A percentile compares a stretch with the other conserved stretches of the same genome.
phyloP scores from a whole-genome alignment of 2,329 filamentous ascomycete genomes.

The Ilyonectria robusta region DNA sequence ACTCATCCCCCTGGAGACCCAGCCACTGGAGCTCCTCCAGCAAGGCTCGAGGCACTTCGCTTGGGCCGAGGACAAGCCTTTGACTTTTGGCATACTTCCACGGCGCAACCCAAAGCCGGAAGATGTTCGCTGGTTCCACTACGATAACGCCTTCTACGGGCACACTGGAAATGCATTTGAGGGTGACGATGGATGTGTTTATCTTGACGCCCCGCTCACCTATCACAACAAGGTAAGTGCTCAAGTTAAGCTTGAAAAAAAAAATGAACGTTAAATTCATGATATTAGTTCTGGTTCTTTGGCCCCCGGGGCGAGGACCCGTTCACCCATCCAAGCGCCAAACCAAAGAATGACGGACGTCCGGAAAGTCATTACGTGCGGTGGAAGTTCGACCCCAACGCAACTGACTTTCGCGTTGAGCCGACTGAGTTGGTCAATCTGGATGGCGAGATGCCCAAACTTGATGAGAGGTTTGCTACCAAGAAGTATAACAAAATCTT shows the following conservation, averaged over 20 bases:
- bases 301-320: slow-evolving; percentile 4
- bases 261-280: neutral
- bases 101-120: slow-evolving; percentile 10
- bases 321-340: slow-evolving; percentile 3
- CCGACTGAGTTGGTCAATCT: slow-evolving; percentile 2
- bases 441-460: slow-evolving; percentile 7
- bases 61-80: slow-evolving; percentile 6
- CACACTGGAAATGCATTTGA: slow-evolving; percentile 13
- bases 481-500: slow-evolving; percentile 2
- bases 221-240: slow-evolving; percentile 8
- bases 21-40: neutral
- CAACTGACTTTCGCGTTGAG: slow-evolving; percentile 1
- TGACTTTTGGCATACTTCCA: slow-evolving; percentile 5
- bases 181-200: slow-evolving; percentile 12
- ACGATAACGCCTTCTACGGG: slow-evolving; percentile 6
- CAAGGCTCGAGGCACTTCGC: neutral
- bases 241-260: neutral
- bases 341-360: slow-evolving; percentile 1
- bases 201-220: slow-evolving; percentile 3
- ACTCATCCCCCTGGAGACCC: neutral
- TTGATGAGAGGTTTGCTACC: slow-evolving; percentile 2
- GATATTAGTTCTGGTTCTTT: slow-evolving; percentile 10
- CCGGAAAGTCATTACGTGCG: slow-evolving; percentile 6
- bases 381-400: slow-evolving; percentile 5
- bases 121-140: slow-evolving; percentile 12